Percentiles rank a stretch among this genome's conserved stretches.
Conservation (phyloP, 1,284 basidiomycete species). For the Cutaneotrichosporon sp. region DNA sequence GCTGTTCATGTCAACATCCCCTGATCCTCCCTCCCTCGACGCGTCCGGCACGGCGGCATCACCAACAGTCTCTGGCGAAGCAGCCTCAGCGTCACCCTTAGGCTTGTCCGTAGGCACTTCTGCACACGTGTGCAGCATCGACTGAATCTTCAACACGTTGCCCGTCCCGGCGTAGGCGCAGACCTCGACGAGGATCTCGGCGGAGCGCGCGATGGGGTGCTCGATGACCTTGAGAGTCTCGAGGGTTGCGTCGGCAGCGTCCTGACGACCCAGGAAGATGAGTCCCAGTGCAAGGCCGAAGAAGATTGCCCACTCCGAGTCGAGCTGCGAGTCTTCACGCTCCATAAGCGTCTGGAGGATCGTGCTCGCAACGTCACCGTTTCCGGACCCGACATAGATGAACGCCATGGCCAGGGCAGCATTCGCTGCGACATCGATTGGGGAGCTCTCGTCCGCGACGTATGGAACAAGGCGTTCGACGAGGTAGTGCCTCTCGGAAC, state of each 20-base stretch:
- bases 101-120: slow-evolving; percentile 52
- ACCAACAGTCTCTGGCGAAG: slow-evolving; percentile 6
- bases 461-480: slow-evolving; percentile 70
- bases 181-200: slow-evolving; percentile 87
- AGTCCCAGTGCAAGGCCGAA: slow-evolving; percentile 85
- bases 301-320: slow-evolving; percentile 91
- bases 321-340: slow-evolving; percentile 66
- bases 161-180: slow-evolving; percentile 94
- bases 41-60: slow-evolving; percentile 10
- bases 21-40: too few relatives aligned
- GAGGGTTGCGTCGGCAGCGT: slow-evolving; percentile 88
- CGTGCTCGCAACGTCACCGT: slow-evolving; percentile 85
- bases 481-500: slow-evolving; percentile 84
- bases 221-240: slow-evolving; percentile 94
- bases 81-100: slow-evolving; percentile 26
- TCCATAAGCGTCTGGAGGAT: slow-evolving; percentile 90
- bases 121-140: slow-evolving; percentile 87
- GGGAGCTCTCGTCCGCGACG: slow-evolving; percentile 70
- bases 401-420: slow-evolving; percentile 87
- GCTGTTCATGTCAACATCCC: slow-evolving; percentile 30
- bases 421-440: slow-evolving; percentile 86
- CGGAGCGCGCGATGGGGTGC: slow-evolving; percentile 84
- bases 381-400: slow-evolving; percentile 90
- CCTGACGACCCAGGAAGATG: slow-evolving; percentile 88
- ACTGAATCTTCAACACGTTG: slow-evolving; percentile 90